These are phyloP conservation scores for Quambalaria eucalypti DNA, from an alignment of 1,284 basidiomycete genomes.

Conservation along the genomic window DNA sequence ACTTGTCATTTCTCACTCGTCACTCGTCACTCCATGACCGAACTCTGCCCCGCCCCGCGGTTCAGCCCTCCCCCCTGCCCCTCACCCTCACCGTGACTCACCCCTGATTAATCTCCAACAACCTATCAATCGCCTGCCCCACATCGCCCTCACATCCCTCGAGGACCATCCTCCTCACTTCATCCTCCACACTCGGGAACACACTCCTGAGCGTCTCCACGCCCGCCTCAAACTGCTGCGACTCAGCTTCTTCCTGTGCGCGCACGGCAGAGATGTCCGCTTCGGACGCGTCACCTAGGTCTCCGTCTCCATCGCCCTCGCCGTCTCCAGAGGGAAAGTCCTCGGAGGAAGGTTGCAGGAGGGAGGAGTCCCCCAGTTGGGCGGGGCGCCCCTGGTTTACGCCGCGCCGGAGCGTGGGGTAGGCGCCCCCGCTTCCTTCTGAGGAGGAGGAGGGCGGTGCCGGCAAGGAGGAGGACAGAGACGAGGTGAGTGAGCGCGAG, in stretches of 20 bases:
- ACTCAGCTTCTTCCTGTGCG: too few species aligned
- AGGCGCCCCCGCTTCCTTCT: too few species aligned
- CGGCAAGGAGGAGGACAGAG: neutral
- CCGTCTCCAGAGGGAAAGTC: too few species aligned
- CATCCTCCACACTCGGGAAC: neutral
- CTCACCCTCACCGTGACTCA: too few species aligned
- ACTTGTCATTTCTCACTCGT: too few species aligned
- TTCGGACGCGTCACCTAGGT: neutral
- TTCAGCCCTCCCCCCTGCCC: too few species aligned
- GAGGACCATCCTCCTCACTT: neutral
- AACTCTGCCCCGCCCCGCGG: too few species aligned
- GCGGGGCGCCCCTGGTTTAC: neutral
- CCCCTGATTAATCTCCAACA: neutral
- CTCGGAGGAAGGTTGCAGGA: neutral
- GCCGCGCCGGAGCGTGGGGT: too few species aligned
- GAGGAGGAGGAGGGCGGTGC: neutral
- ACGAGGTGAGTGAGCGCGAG: neutral
- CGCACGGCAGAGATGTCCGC: neutral
- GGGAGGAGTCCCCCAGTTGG: neutral
- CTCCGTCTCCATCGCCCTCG: neutral
- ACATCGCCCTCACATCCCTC: neutral
- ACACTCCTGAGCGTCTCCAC: constrained; percentile 1
- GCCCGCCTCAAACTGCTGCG: constrained; percentile 1
- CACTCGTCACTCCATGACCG: too few species aligned
- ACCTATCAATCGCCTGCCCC: neutral